These are phyloP conservation scores for Suillus occidentalis DNA, from an alignment of 768 basidiomycete species.

Conservation along the genomic window DNA sequence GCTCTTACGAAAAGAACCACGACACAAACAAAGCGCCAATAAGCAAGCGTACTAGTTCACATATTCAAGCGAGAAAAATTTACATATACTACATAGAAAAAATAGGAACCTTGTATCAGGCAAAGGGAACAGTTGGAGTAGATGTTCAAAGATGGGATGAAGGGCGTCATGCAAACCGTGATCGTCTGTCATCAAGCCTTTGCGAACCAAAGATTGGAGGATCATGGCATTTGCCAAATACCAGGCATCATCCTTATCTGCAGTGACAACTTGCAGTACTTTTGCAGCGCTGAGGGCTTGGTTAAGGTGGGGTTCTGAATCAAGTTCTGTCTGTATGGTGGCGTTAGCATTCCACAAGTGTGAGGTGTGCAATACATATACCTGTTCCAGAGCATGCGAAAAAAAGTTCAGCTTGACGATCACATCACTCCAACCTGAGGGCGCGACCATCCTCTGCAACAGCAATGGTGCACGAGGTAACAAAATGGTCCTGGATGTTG, in stretches of 20 bases:
- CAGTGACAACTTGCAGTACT: slow-evolving; percentile 82
- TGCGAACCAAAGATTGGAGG: slow-evolving; percentile 83
- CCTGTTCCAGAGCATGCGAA: slow-evolving; percentile 78
- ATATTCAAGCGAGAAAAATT: no score
- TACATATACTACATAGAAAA: no score
- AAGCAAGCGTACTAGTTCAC: no score
- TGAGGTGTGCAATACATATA: slow-evolving; percentile 32
- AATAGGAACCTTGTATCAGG: no score
- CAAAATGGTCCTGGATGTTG: slow-evolving; percentile 41
- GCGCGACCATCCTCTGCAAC: slow-evolving; percentile 77
- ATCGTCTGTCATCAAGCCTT: slow-evolving; percentile 83
- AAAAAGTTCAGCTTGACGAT: slow-evolving; percentile 92
- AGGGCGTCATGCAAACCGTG: slow-evolving; percentile 76
- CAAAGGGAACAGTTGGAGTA: slow-evolving; percentile 74
- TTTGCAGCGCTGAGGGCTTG: slow-evolving; percentile 81
- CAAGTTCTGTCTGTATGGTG: slow-evolving; percentile 63
- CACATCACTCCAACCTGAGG: slow-evolving; percentile 87
- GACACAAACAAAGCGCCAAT: no score
- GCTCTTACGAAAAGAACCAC: no score
- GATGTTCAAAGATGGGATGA: slow-evolving; percentile 78
- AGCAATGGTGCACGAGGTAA: slow-evolving; percentile 64
- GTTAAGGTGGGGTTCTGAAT: slow-evolving; percentile 58
- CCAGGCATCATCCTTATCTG: slow-evolving; percentile 85
- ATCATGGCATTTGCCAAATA: slow-evolving; percentile 66
- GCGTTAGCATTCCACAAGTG: slow-evolving; percentile 10